Percentiles rank a stretch among this genome's conserved stretches.
These are phyloP conservation scores for Candida sakaeoensis DNA, from an alignment of 805 yeast species.

Conservation along the genomic window DNA sequence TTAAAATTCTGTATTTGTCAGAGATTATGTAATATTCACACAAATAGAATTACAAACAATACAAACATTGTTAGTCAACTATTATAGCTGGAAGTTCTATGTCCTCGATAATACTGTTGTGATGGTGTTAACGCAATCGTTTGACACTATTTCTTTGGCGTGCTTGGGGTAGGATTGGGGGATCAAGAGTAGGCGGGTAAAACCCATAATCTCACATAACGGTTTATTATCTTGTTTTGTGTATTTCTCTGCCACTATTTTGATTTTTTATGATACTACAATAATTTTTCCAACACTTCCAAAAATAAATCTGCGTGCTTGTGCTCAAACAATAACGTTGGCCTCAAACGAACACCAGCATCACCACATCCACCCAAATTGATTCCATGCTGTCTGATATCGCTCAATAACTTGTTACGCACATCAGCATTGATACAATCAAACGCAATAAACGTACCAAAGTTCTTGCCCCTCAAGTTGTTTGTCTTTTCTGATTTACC, in stretches of 20 bases:
- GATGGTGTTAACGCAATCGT: too few species aligned
- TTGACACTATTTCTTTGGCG: too few species aligned
- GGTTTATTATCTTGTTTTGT: too few species aligned
- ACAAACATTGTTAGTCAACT: too few species aligned
- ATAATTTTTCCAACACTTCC: conserved; percentile 32
- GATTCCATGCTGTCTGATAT: conserved; percentile 50
- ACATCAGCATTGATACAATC: conserved; percentile 41
- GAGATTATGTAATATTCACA: not conserved
- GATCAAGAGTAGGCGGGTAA: too few species aligned
- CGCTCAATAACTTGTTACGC: conserved; percentile 46
- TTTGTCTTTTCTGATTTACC: conserved; percentile 34
- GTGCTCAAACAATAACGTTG: conserved; percentile 57
- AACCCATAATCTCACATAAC: not conserved
- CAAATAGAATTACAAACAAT: too few species aligned
- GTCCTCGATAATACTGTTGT: too few species aligned
- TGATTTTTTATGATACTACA: too few species aligned
- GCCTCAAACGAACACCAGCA: conserved; percentile 57
- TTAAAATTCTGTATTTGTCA: not conserved
- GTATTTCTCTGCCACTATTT: too few species aligned
- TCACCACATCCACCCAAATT: conserved; percentile 71
- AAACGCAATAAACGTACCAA: conserved; percentile 68
- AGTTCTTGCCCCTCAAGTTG: conserved; percentile 59
- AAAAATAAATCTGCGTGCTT: conserved; percentile 59
- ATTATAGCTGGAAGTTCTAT: too few species aligned
- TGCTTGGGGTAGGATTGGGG: too few species aligned